Conservation (phyloP, 306 rosid species). For the Benincasa hispida region DNA sequence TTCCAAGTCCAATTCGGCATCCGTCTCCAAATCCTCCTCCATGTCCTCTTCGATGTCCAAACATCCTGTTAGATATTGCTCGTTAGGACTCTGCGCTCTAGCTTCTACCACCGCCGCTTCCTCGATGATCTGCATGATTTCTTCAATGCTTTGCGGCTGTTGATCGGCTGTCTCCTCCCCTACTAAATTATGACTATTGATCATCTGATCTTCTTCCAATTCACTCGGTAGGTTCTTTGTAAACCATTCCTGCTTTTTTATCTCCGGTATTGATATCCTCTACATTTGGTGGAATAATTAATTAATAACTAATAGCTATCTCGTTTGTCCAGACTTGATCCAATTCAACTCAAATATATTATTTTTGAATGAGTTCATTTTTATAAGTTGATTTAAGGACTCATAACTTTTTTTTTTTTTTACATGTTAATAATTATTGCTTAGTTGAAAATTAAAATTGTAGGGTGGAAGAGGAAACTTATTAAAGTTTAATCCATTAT, state of each 20-base stretch:
- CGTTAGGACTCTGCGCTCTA: constrained; percentile 37
- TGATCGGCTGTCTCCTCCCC: constrained; percentile 65
- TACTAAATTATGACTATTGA: constrained; percentile 24
- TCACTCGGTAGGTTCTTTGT: constrained; percentile 70
- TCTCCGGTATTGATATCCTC: constrained; percentile 82
- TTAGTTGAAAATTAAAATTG: too few species aligned
- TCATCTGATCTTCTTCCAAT: constrained; percentile 33
- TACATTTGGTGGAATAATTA: too few species aligned
- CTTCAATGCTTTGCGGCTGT: constrained; percentile 63
- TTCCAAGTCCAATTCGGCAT: constrained; percentile 67
- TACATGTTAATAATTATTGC: too few species aligned
- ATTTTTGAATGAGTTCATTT: too few species aligned
- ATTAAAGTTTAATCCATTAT: too few species aligned
- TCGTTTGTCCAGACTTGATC: too few species aligned
- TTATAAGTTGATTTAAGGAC: too few species aligned
- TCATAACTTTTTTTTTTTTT: too few species aligned
- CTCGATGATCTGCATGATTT: constrained; percentile 79
- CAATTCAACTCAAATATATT: too few species aligned
- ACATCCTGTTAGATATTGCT: constrained; percentile 50
- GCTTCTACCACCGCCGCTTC: constrained; percentile 70
- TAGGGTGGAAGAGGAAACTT: too few species aligned
- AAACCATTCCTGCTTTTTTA: constrained; percentile 79
- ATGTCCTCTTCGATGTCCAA: constrained; percentile 64
- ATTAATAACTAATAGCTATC: too few species aligned
- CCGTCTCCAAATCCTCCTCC: constrained; percentile 77